Percentiles rank a stretch among this genome's conserved stretches.
These are phyloP conservation scores for Phytophthora agathidicida DNA, from an alignment of 352 stramenopile genomes.

Conservation along the genomic window DNA sequence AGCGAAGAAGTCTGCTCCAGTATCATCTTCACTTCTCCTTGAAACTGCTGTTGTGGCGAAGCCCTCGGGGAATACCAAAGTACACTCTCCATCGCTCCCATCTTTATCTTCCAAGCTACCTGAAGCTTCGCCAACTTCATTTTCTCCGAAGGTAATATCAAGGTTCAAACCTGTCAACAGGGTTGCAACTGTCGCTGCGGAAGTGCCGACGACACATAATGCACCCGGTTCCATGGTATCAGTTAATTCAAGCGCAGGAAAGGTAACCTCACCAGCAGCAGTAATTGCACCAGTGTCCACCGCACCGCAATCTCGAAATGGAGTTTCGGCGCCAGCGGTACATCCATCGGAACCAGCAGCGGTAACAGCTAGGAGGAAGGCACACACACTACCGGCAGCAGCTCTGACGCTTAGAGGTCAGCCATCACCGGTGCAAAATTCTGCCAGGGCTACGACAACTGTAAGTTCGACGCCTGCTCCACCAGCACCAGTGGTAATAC, in stretches of 20 bases:
- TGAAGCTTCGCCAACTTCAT: not conserved
- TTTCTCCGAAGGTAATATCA: no score
- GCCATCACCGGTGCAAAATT: slow-evolving; percentile 3
- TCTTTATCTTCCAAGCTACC: not conserved
- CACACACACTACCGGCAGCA: not conserved
- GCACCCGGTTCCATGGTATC: not conserved
- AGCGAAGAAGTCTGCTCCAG: not conserved
- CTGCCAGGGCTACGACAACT: not conserved
- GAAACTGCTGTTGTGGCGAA: not conserved
- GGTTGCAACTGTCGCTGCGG: no score
- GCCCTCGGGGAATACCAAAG: not conserved
- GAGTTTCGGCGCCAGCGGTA: not conserved
- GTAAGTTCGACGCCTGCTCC: slow-evolving; percentile 3
- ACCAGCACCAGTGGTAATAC: not conserved
- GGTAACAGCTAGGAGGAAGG: slow-evolving; percentile 2
- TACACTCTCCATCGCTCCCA: not conserved
- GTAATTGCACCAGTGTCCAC: not conserved
- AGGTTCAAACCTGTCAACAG: no score
- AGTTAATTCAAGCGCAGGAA: not conserved
- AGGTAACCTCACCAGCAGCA: not conserved
- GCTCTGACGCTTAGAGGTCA: slow-evolving; percentile 2
- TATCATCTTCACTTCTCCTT: not conserved
- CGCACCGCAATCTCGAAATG: not conserved
- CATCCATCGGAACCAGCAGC: not conserved
- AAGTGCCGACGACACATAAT: not conserved